Base-by-base conservation (phyloP, 352 stramenopile genomes). In the Pythium monospermum region DNA sequence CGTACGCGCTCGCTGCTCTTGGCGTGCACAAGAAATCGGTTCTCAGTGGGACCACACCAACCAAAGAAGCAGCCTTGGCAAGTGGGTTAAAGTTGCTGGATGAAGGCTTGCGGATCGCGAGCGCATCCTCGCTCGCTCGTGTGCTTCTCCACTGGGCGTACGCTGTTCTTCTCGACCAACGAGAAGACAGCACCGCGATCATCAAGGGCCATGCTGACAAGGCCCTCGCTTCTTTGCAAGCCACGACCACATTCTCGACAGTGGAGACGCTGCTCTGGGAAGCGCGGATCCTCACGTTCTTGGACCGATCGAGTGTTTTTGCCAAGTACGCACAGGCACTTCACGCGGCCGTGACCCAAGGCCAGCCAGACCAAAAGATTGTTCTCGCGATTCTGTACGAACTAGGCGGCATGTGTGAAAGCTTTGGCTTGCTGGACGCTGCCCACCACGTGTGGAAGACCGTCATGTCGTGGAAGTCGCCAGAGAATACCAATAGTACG, bases 371-470 rank as follows among this genome's bases (percentile, higher is more conserved):
- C 26, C 49, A 52, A 2, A 27, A 61, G 8, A 40, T 62, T 43
- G 38, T 79, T 15, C 44, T 82, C 21, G 45, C 66, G 37, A 70
- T 85, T n/a, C 54, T 91, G 36, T 63, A 69, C 31, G 76, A 91
- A 40, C 53, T 91, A 23, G 80, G 69, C 11, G 71, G 59, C 0
- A 19, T 83, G 22, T 85, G 82, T 42, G 80, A 91, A 51, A 63
- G 73, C 28, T 21, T 64, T 8, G 56, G 69, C 2, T 49, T 60
- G 3, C 52, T 73, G 23, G 71, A 91, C 38, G 57, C 61, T 21
- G 80, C 80, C 5, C 69, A 87, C 30, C 78, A 73, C 19, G 62
- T 85, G 50, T 91, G 80, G 80, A 85, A 84, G 50, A 66, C 71
- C 22, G 53, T 88, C 37, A 61, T 61, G 53, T 37, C 37, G 23